phyloP scores from a whole-genome alignment of 2,329 filamentous ascomycete genomes.

The Exutisphaerella laricina region DNA sequence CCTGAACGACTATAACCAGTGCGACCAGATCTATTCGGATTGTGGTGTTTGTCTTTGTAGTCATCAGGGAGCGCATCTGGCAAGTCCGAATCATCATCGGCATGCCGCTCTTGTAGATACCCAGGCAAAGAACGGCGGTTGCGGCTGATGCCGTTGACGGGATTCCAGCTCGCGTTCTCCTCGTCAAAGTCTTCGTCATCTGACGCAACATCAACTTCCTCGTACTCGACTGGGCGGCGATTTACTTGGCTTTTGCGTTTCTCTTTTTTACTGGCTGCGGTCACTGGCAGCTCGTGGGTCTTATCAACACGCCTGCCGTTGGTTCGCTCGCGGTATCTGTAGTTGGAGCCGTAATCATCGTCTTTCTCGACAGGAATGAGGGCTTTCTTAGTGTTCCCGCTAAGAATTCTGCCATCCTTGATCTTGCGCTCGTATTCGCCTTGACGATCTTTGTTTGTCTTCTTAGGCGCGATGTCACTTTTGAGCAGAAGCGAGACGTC shows the following conservation, averaged over 20 bases:
- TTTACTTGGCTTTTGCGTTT: slow-evolving; percentile 14
- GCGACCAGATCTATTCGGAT: slow-evolving; percentile 19
- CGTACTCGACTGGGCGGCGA: slow-evolving; percentile 33
- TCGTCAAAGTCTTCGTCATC: slow-evolving; percentile 38
- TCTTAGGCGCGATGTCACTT: slow-evolving; percentile 32
- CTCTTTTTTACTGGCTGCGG: slow-evolving; percentile 17
- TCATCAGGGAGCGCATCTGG: slow-evolving; percentile 41
- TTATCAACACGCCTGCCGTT: slow-evolving; percentile 24
- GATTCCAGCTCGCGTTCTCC: slow-evolving; percentile 10
- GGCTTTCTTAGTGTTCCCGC: slow-evolving; percentile 29
- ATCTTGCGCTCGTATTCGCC: slow-evolving; percentile 38
- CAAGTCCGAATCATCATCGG: slow-evolving; percentile 36
- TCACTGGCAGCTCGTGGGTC: slow-evolving; percentile 12
- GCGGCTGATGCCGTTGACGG: slow-evolving; percentile 12
- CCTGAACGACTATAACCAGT: background rate
- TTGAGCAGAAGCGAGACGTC: slow-evolving; percentile 24
- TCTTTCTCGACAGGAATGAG: slow-evolving; percentile 32
- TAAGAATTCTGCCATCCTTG: slow-evolving; percentile 25
- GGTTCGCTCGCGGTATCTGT: slow-evolving; percentile 30
- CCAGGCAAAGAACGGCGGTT: slow-evolving; percentile 26
- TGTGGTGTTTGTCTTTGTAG: slow-evolving; percentile 34
- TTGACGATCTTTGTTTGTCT: slow-evolving; percentile 30
- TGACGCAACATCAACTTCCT: slow-evolving; percentile 44
- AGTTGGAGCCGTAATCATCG: slow-evolving; percentile 30
- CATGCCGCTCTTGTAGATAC: slow-evolving; percentile 40